Conservation (phyloP, 768 basidiomycete genomes). For the Russula sp. region DNA sequence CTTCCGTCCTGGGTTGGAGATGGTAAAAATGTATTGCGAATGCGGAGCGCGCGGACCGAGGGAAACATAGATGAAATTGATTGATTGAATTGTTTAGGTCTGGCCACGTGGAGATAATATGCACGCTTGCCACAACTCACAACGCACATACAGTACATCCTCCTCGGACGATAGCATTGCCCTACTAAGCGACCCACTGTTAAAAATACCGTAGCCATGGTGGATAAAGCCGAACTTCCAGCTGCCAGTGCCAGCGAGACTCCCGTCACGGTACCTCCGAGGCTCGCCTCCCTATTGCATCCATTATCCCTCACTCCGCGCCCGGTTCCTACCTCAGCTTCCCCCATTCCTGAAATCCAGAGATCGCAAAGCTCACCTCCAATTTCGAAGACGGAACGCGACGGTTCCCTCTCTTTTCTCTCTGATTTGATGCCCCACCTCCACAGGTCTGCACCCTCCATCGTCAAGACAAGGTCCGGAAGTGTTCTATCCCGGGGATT, state of each 20-base stretch:
- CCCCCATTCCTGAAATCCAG: conserved; percentile 1
- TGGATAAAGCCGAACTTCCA: not conserved
- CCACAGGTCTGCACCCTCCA: conserved; percentile 57
- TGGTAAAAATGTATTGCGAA: too few species aligned
- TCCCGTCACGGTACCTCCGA: not conserved
- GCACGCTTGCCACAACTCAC: not conserved
- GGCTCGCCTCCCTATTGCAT: not conserved
- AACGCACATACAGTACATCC: too few species aligned
- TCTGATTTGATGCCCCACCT: conserved; percentile 58
- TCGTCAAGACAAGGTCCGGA: conserved; percentile 78
- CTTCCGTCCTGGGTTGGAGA: too few species aligned
- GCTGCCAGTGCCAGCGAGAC: not conserved
- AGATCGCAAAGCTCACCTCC: conserved; percentile 13
- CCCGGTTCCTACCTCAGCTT: not conserved
- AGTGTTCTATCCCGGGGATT: conserved; percentile 83
- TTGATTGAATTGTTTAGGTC: too few species aligned
- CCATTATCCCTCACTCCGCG: not conserved
- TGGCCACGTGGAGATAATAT: too few species aligned
- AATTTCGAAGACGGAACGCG: not conserved
- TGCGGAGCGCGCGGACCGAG: too few species aligned
- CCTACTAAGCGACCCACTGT: not conserved
- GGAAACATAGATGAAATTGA: too few species aligned
- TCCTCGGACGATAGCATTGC: not conserved
- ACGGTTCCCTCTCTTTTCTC: conserved; percentile 22
- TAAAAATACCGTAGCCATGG: not conserved